Conservation (phyloP, 2,329 filamentous ascomycete species). For the Onygenales sp. region DNA sequence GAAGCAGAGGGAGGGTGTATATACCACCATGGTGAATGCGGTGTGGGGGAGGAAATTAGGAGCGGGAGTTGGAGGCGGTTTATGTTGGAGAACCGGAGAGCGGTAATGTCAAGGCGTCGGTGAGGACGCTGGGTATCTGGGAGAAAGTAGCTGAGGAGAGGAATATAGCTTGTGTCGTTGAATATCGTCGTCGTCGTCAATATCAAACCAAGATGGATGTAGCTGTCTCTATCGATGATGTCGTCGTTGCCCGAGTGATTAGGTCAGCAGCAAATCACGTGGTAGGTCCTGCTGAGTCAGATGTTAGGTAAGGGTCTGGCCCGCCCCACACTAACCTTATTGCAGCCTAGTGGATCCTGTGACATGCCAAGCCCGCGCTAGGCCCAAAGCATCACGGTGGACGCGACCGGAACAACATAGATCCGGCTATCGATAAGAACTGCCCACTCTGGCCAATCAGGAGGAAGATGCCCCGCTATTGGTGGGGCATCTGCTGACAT, state of each 20-base stretch:
- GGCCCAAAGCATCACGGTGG: background rate
- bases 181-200: too few relatives aligned
- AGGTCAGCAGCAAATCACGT: too few relatives aligned
- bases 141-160: too few relatives aligned
- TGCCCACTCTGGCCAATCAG: constrained; percentile 6
- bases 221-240: too few relatives aligned
- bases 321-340: background rate
- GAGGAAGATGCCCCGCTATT: background rate
- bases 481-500: background rate
- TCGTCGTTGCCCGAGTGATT: too few relatives aligned
- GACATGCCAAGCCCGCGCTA: background rate
- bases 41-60: background rate
- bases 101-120: too few relatives aligned
- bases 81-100: background rate
- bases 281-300: background rate
- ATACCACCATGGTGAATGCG: constrained; percentile 31
- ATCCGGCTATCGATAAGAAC: constrained; percentile 4
- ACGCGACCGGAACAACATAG: background rate
- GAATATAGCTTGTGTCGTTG: too few relatives aligned
- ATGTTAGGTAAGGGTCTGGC: background rate
- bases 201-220: too few relatives aligned
- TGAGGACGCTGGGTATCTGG: too few relatives aligned
- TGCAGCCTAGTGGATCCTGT: background rate
- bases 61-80: background rate
- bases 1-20: constrained; percentile 40